A percentile compares a stretch with the other conserved stretches of the same genome.
These are phyloP conservation scores for Ormosia emarginata DNA, from an alignment of 306 rosid genomes.

Conservation along the genomic window DNA sequence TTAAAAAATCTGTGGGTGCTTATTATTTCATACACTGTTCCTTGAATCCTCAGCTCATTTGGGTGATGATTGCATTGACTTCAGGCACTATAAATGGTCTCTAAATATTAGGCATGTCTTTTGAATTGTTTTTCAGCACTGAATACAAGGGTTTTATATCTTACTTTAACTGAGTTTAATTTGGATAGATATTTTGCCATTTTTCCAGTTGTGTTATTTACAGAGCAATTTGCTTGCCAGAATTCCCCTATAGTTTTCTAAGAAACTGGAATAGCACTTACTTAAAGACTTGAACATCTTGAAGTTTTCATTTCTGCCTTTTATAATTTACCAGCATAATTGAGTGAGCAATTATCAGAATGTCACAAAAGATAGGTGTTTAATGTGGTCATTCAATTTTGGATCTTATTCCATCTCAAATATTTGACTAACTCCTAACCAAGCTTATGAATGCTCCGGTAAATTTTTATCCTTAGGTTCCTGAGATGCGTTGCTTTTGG, in stretches of 20 bases:
- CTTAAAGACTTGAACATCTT: background rate
- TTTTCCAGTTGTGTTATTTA: background rate
- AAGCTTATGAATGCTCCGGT: constrained; percentile 3
- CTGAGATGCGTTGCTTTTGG: background rate
- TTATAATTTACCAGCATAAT: background rate
- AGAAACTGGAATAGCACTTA: background rate
- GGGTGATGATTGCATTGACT: background rate
- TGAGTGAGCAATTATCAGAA: constrained; percentile 1
- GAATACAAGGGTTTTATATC: background rate
- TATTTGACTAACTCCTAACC: background rate
- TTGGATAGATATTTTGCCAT: background rate
- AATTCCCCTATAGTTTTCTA: background rate
- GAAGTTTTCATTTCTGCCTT: background rate
- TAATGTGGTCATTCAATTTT: background rate
- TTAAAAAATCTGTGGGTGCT: background rate
- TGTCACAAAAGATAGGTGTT: background rate
- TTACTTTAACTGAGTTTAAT: background rate
- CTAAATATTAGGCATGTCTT: background rate
- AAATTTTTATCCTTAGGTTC: background rate
- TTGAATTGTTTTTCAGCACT: background rate
- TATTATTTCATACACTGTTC: background rate
- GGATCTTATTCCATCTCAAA: background rate
- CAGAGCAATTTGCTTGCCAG: background rate
- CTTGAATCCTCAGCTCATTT: background rate
- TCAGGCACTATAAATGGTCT: background rate